Evolutionary conservation across 176 grass and related monocot genomes (phyloP).

Genomic region (Zoysia japonica): DNA sequence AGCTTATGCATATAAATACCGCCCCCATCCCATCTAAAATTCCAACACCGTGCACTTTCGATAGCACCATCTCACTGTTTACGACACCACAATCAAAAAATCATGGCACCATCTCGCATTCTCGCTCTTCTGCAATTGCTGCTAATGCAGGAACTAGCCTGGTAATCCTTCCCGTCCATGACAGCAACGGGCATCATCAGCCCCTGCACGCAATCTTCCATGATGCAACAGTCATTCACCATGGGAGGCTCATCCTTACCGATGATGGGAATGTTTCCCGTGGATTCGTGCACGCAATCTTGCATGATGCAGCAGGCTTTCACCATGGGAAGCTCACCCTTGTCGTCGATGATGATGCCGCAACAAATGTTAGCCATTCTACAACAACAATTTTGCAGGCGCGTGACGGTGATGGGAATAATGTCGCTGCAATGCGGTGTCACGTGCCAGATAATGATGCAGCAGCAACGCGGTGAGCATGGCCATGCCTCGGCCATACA

Average conservation of each 20-base stretch:
- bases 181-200: too few relatives aligned
- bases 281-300: not conserved
- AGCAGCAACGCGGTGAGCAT: not conserved
- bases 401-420: not conserved
- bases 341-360: too few relatives aligned
- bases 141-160: too few relatives aligned
- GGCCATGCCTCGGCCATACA: not conserved
- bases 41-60: too few relatives aligned
- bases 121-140: not conserved
- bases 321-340: too few relatives aligned
- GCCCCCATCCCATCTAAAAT: not conserved
- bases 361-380: too few relatives aligned
- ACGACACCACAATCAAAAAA: not conserved
- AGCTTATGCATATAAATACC: not conserved
- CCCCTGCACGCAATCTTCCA: too few relatives aligned
- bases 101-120: not conserved
- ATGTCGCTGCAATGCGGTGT: not conserved
- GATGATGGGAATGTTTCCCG: not conserved
- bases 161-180: not conserved
- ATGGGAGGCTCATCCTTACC: too few relatives aligned
- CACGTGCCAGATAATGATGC: constrained; percentile 1
- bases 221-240: too few relatives aligned
- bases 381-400: too few relatives aligned
- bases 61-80: too few relatives aligned
- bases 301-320: not conserved